Base-by-base conservation (phyloP, 2,329 filamentous ascomycete species). In the Claviceps sp. region DNA sequence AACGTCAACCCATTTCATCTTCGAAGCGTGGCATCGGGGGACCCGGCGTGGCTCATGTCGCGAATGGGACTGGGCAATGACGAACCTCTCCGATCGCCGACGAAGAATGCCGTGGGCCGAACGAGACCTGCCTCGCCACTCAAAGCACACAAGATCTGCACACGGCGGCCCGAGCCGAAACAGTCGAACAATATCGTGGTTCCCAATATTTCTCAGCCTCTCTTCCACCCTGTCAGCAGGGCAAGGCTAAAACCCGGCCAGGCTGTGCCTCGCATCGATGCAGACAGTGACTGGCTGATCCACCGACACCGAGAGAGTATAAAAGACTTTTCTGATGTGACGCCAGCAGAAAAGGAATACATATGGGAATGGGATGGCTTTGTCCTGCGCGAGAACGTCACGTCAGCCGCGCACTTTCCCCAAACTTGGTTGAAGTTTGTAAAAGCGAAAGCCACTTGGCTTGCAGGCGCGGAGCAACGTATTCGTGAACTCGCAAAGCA, bases 291-390 rank as follows among this genome's bases (percentile, higher is more conserved):
- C 22, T 81, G 78, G 78, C 67, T 80, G 7, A 69, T 78, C 34
- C 76, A 79, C 55, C 81, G 80, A 62, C 78, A 81, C 54, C 71
- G 75, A 7, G 76, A 81, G 52, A 74, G 72, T 50, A 73, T 81
- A 51, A 68, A 71, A 30, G 78, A 81, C 55, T 81, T 78, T 58
- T 74, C 72, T 8, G 78, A 81, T 56, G 70, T 81, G 26, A 72
- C 72, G 13, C 60, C 67, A 2, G 66, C 70, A 16, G 78, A 82
- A 59, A 78, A 76, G 60, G 77, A 80, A 55, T 81, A 76, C 53
- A 76, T 81, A 52, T 70, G 71, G 57, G 73, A 76, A 55, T 82
- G 78, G 78, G 77, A 81, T 54, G 68, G 71, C 1, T 79, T 75
- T 57, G 72, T 79, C 47, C 70, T 77, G 8, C 67, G 67, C 45